Base-by-base conservation (phyloP, 139 green algal genomes). In the Tetradesmus lagerheimii region DNA sequence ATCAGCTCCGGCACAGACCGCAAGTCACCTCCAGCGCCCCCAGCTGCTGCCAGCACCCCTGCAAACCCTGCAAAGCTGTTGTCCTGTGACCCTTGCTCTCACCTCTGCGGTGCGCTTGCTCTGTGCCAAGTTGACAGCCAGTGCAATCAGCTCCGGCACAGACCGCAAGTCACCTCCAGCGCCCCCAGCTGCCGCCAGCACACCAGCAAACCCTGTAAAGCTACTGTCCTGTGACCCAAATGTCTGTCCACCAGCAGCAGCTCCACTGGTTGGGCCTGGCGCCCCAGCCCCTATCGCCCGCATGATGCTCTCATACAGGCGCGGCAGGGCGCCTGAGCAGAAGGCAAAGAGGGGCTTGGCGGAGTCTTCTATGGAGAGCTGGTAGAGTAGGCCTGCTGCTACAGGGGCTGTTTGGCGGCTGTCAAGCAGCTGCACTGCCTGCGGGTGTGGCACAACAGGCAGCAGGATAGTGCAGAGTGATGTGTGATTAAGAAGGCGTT, bases 71-170 rank as follows among this genome's bases (percentile, higher is more conserved):
- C 34, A 89, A 23, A 50, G 66, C 2, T 34, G 6, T 29, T 23
- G 43, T 82, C 16, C 34, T 25, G 53, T 16, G 35, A 18, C 23
- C 29, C 11, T 67, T 77, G 23, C 41, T 85, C 79, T 53, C 80
- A 96, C 95, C 94, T 98, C 96, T 5, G 95, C 95, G 64, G 95
- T 96, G 15, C 95, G 90, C 8, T 89, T 37, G 90, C 96, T 98
- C 47, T 95, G 92, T 6, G 96, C 97, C 35, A 98, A 92, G 92
- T 98, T 98, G 78, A 98, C 94, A 0, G 94, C 93, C 80, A 98
- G 93, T 27, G 96, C 95, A 47, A 98, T 97, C 43, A 98, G 94
- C 94, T 98, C 96, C 0, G 95, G 95, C 2, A 92, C 92, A 82
- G 89, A 90, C 38, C 91, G 88, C 86, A 96, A 85, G 87, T 97